Evolutionary conservation across 1,284 basidiomycete genomes (phyloP).

Genomic region (Pisolithus thermaeus): DNA sequence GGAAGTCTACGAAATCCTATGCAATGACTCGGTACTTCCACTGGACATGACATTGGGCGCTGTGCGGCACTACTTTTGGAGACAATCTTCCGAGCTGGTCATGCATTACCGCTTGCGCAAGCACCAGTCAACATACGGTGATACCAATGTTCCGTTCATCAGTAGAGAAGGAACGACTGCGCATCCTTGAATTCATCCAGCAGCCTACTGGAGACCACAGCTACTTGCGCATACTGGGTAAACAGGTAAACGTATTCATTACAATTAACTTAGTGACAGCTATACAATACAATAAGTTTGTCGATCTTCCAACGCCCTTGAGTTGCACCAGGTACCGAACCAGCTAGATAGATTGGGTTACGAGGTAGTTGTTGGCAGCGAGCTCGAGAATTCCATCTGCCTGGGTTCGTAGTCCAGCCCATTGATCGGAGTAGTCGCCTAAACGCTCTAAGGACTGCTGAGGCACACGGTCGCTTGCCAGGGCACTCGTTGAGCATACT

Average conservation of each 20-base stretch:
- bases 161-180: too few relatives aligned
- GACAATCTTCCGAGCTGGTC: constrained; percentile 71
- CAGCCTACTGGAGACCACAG: too few relatives aligned
- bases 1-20: constrained; percentile 82
- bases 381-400: too few relatives aligned
- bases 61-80: constrained; percentile 85
- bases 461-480: constrained; percentile 45
- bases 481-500: constrained; percentile 53
- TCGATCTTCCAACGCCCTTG: too few relatives aligned
- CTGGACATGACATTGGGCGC: constrained; percentile 85
- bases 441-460: constrained; percentile 44
- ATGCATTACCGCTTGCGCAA: constrained; percentile 73
- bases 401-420: neutral
- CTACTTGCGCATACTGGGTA: too few relatives aligned
- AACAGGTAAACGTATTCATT: too few relatives aligned
- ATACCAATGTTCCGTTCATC: constrained; percentile 1
- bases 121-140: constrained; percentile 2
- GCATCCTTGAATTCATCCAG: too few relatives aligned
- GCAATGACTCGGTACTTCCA: constrained; percentile 76
- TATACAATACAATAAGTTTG: too few relatives aligned
- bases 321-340: too few relatives aligned
- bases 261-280: too few relatives aligned
- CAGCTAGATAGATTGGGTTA: too few relatives aligned
- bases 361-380: too few relatives aligned
- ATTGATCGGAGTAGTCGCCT: constrained; percentile 7